Conservation (phyloP, 805 yeast genomes). For the Ogataea methylovora region DNA sequence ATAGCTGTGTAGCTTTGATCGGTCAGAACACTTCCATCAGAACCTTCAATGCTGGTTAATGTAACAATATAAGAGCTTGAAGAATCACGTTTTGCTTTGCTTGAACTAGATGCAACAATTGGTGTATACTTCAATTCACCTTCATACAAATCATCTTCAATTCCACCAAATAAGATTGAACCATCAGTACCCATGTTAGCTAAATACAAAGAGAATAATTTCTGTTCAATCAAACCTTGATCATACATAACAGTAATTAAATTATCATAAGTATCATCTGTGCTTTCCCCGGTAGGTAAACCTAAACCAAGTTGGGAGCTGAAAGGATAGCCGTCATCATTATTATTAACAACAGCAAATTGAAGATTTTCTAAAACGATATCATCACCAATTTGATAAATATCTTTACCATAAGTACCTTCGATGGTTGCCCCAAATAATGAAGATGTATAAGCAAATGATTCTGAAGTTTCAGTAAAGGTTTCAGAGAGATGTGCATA, state of each 20-base stretch:
- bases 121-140: constrained; percentile 14
- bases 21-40: constrained; percentile 3
- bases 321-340: constrained; percentile 7
- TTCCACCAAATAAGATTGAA: constrained; percentile 23
- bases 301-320: constrained; percentile 17
- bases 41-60: constrained; percentile 8
- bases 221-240: constrained; percentile 20
- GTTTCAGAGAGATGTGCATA: constrained; percentile 6
- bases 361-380: constrained; percentile 6
- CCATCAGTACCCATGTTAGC: constrained; percentile 18
- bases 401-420: constrained; percentile 15
- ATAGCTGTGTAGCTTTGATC: constrained; percentile 2
- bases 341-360: constrained; percentile 14
- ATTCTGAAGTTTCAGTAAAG: constrained; percentile 3
- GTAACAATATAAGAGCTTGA: constrained; percentile 11
- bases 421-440: constrained; percentile 6
- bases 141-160: constrained; percentile 21
- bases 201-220: constrained; percentile 22
- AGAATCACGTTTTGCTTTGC: constrained; percentile 2
- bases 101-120: constrained; percentile 4
- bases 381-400: constrained; percentile 6
- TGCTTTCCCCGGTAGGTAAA: background rate
- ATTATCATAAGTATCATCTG: constrained; percentile 8
- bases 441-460: constrained; percentile 7
- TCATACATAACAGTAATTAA: constrained; percentile 16